phyloP scores from a whole-genome alignment of 441 rosid species.

The Populus trichocarpa region DNA sequence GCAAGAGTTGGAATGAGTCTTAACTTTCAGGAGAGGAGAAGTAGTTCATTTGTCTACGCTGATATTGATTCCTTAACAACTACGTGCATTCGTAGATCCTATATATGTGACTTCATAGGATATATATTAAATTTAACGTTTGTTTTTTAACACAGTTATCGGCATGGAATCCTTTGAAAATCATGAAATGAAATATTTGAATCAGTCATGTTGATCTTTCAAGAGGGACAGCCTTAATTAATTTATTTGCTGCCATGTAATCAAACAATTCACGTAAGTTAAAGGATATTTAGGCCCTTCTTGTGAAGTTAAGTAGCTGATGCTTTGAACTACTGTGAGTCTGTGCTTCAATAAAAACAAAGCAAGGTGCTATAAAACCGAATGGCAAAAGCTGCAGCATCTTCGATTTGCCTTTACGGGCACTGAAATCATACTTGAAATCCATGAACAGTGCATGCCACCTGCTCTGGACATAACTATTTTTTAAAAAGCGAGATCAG shows the following conservation, averaged over 20 bases:
- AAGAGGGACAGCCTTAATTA: background rate
- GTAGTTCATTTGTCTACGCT: slow-evolving; percentile 1
- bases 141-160: background rate
- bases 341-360: background rate
- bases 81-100: background rate
- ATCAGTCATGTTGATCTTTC: background rate
- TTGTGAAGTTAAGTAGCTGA: background rate
- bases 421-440: background rate
- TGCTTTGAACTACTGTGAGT: background rate
- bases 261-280: background rate
- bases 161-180: background rate
- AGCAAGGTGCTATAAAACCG: background rate
- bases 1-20: slow-evolving; percentile 23
- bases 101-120: background rate
- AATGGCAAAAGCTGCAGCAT: too few relatives aligned
- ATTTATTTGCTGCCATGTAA: background rate
- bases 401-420: too few relatives aligned
- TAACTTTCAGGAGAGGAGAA: background rate
- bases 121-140: background rate
- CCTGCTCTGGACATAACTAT: too few relatives aligned
- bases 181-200: background rate
- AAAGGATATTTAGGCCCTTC: too few relatives aligned
- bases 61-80: background rate
- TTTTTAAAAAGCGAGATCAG: too few relatives aligned
- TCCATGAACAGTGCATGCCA: too few relatives aligned